Base-by-base conservation (phyloP, 345 rosid genomes). In the Laguncularia racemosa region DNA sequence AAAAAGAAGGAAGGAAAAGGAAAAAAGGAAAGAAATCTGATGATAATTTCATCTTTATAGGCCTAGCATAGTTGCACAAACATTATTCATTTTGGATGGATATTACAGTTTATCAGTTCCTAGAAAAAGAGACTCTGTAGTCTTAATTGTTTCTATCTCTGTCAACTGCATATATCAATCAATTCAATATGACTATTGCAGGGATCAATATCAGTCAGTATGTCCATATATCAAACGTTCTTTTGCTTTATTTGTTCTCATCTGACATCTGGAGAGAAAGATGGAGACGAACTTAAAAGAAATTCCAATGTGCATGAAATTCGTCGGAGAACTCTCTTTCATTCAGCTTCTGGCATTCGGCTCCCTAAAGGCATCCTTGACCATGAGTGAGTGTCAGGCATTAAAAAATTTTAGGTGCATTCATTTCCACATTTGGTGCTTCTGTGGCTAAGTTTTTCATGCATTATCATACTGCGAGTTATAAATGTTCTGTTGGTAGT, bases 181-280 rank as follows among this genome's bases (percentile, higher is more conserved):
- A 58, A 44, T 20, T 14, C 52, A 55, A 53, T 69, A 23, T 69
- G 33, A 55, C 48, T 64, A 52, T 71, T 63, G 40, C 84, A 92
- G 99, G 99, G 99, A 73, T 85, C 99, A 20, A 59, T 92, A 70
- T 84, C 99, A 15, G 95, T 89, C 76, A 92, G 97, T 63, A 78
- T 92, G 95, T 89, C 99, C 16, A 77, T 92, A 71, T 67, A 92
- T 70, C 97, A 92, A 73, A 92, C 99, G 26, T 66, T 72, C 56
- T 83, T 85, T 61, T 92, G 97, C 72, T 92, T 92, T 71, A 69
- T 85, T 53, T 82, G 88, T 61, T 58, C 88, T 13, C 99, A 93
- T 71, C 81, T 93, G 61, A 87, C 97, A 47, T 68, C 99, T 50
- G 99, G 99, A 47, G 96, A 89, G 71, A 85, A 84, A 63, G 96